Conservation (phyloP, 176 grass and related monocot genomes). For the Ensete ventricosum region DNA sequence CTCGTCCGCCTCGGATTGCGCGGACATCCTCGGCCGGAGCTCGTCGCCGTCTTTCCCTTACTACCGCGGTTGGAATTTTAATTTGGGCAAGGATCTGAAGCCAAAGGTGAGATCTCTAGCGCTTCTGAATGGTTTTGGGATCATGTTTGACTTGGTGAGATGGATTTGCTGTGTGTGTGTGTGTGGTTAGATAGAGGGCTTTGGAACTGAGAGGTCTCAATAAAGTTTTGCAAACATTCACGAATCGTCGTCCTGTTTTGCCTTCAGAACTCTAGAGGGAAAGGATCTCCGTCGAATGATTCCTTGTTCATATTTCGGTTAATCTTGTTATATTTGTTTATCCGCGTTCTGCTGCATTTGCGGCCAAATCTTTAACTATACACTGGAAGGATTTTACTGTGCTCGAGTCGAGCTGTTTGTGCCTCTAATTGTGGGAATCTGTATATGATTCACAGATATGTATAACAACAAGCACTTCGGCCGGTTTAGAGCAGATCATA, state of each 20-base stretch:
- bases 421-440: background rate
- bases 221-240: background rate
- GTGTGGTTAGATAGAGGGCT: background rate
- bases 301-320: too few relatives aligned
- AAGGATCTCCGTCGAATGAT: too few relatives aligned
- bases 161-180: background rate
- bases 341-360: background rate
- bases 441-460: conserved; percentile 38
- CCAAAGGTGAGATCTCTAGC: conserved; percentile 53
- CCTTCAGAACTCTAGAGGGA: too few relatives aligned
- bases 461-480: conserved; percentile 76
- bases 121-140: background rate
- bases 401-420: background rate
- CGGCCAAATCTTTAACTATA: background rate
- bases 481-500: conserved; percentile 81
- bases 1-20: conserved; percentile 29
- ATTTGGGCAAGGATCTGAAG: conserved; percentile 34
- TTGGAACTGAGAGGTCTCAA: background rate
- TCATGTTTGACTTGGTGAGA: background rate
- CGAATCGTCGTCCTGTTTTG: background rate
- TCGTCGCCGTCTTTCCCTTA: conserved; percentile 60
- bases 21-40: conserved; percentile 24
- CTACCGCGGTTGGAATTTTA: conserved; percentile 65
- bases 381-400: background rate
- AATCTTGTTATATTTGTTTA: background rate